phyloP scores from a whole-genome alignment of 2,329 filamentous ascomycete genomes.

The Fusarium vanettenii region DNA sequence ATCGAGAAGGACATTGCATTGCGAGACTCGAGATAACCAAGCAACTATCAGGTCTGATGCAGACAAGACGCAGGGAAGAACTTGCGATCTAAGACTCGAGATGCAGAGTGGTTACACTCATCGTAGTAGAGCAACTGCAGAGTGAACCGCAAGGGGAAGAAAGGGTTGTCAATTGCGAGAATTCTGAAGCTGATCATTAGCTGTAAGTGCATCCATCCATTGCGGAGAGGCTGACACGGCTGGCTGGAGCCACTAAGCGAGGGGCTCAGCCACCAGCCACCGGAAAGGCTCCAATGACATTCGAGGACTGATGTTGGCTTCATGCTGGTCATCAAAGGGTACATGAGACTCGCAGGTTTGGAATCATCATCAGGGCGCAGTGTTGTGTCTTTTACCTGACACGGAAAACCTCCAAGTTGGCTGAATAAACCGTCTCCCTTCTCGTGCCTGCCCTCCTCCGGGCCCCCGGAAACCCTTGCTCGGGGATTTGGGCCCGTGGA shows the following conservation, averaged over 20 bases:
- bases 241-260: neutral
- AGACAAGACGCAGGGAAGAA: neutral
- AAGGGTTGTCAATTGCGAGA: neutral
- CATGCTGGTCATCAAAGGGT: neutral
- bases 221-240: slow-evolving; percentile 31
- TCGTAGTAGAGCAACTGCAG: neutral
- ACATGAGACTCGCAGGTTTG: neutral
- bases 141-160: neutral
- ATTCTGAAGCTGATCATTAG: neutral
- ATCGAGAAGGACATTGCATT: neutral
- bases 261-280: slow-evolving; percentile 34
- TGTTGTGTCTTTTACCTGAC: neutral
- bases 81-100: neutral
- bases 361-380: neutral
- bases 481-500: slow-evolving; percentile 8
- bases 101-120: neutral
- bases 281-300: slow-evolving; percentile 2
- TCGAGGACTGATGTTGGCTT: neutral
- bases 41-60: neutral
- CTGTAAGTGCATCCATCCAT: slow-evolving; percentile 8
- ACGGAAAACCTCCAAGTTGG: neutral
- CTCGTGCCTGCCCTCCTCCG: neutral
- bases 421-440: neutral
- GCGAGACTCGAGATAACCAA: neutral
- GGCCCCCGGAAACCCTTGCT: slow-evolving; percentile 1